phyloP scores from a whole-genome alignment of 345 rosid genomes.

The Eucalyptus viminalis region DNA sequence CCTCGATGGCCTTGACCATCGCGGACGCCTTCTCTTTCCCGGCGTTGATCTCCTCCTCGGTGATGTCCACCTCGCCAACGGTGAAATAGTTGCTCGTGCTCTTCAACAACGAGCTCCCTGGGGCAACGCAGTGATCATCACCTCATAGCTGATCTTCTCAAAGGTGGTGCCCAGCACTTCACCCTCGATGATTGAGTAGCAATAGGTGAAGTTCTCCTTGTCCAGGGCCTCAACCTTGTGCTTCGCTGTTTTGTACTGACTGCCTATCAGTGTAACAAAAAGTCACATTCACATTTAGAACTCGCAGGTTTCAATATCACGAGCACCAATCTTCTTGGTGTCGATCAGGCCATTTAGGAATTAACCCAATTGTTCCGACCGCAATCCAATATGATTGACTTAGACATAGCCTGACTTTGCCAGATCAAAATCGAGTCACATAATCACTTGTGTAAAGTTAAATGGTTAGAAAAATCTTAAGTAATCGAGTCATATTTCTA shows the following conservation, averaged over 20 bases:
- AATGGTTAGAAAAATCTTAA: neutral
- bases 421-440: neutral
- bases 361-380: neutral
- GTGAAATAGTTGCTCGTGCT: neutral
- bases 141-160: slow-evolving; percentile 4
- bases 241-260: slow-evolving; percentile 6
- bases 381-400: neutral
- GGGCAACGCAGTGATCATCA: neutral
- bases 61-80: slow-evolving; percentile 1
- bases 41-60: neutral
- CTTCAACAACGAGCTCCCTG: slow-evolving; percentile 4
- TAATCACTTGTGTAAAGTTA: neutral
- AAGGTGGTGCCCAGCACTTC: neutral
- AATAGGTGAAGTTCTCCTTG: slow-evolving; percentile 1
- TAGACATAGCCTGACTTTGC: neutral
- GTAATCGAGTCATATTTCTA: neutral
- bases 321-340: neutral
- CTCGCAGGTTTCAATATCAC: neutral
- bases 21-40: neutral
- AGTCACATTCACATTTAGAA: neutral
- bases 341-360: neutral
- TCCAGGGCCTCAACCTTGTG: slow-evolving; percentile 18
- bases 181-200: slow-evolving; percentile 17
- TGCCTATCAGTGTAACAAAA: neutral
- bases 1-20: slow-evolving; percentile 12